Base-by-base conservation (phyloP, 805 yeast genomes). In the Yarrowia alimentaria region DNA sequence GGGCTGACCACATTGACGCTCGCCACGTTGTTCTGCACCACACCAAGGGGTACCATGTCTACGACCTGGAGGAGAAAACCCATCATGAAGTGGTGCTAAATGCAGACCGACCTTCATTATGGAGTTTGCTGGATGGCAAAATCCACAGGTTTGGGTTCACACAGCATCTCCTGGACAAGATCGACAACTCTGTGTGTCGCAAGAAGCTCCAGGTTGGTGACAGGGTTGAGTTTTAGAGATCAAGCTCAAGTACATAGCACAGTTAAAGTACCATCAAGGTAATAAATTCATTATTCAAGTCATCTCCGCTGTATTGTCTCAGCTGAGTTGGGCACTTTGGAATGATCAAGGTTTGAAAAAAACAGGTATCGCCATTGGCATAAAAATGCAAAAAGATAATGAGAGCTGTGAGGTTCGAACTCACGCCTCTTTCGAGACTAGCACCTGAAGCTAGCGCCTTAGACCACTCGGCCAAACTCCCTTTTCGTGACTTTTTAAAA, bases 391-490 rank as follows among this genome's bases (percentile, higher is more conserved):
- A 21, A 21, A n/a, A 48, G 38, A 55, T 37, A 52, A 24, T 55
- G 57, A 55, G 58, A 55, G 56, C 56, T 40, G 55, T 53, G 57
- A 54, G 57, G 57, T 55, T 55, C 57, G 57, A 55, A 55, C 58
- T 51, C 58, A 55, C 58, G 57, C 58, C 55, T 37, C 43, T 37
- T 37, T 24, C 43, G 43, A 37, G 30, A 37, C 43, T 37, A 37
- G 43, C 30, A 28, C 33, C 51, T 48, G 43, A 37, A 37, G 43
- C 30, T 37, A 37, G 43, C 30, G 30, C 43, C 43, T 37, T 37
- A 37, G 43, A 37, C 43, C 43, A 37, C 43, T 37, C 43, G 43
- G 43, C 30, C 30, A 37, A 37, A 37, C 30, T 37, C 43, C 43
- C 43, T 22, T 7, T 5, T 16, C 5, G 5, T 5, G 20, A n/a